A percentile compares a stretch with the other conserved stretches of the same genome.
These are phyloP conservation scores for Firmiana major DNA, from an alignment of 345 rosid species.

Conservation along the genomic window DNA sequence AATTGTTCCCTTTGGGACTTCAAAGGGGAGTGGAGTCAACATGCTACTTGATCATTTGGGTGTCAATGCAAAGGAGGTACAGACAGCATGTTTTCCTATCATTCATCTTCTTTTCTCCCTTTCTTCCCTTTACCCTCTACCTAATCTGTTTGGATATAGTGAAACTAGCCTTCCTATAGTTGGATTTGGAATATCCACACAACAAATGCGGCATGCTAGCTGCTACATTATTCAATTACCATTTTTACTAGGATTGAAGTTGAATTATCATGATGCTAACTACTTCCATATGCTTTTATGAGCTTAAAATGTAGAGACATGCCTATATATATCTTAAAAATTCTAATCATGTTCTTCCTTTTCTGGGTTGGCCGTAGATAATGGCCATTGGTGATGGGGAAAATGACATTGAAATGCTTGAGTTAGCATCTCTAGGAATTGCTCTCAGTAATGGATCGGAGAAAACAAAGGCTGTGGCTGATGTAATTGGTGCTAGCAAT, in stretches of 20 bases:
- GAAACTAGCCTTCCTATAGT: not conserved
- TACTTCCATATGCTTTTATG: not conserved
- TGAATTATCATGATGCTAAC: not conserved
- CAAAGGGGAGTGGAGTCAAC: constrained; percentile 78
- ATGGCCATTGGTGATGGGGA: constrained; percentile 98
- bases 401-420: constrained; percentile 85
- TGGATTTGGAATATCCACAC: not conserved
- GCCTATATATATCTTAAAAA: not conserved
- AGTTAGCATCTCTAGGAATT: constrained; percentile 75
- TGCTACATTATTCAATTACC: not conserved
- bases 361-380: constrained; percentile 42
- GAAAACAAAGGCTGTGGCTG: constrained; percentile 84
- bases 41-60: constrained; percentile 82
- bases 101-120: not conserved
- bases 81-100: not conserved
- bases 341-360: not conserved
- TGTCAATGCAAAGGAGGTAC: constrained; percentile 62
- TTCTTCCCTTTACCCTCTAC: not conserved
- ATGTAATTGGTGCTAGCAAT: constrained; percentile 69
- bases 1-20: constrained; percentile 77
- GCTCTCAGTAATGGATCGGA: constrained; percentile 84
- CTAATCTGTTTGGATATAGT: not conserved
- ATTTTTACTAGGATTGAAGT: not conserved
- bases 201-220: not conserved
- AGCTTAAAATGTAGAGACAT: not conserved